Base-by-base conservation (phyloP, 2,329 filamentous ascomycete species). In the Fusarium torulosum region DNA sequence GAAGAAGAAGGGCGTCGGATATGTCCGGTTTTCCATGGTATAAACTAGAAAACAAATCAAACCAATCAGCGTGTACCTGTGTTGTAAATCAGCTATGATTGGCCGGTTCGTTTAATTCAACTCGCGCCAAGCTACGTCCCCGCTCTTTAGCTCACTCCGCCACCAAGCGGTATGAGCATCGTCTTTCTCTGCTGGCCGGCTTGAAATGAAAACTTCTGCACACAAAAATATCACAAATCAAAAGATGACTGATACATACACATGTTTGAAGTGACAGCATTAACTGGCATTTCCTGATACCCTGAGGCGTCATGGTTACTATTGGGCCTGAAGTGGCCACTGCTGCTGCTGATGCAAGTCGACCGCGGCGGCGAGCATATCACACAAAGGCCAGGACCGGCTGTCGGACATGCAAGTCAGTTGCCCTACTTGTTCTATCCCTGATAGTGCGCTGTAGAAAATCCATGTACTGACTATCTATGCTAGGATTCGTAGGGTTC, bases 361-460 rank as follows among this genome's bases (percentile, higher is more conserved):
- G n/a, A 19, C 31, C 6, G 3, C 10, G 27, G 8, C 14, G 21
- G 3, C 52, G 52, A 14, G 40, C 6, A 5, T 44, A 57, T 23
- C 49, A 57, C 4, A 37, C 2, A 2, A 55, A 57, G 10, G 17
- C 15, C 1, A 55, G 20, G 6, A 44, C 49, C 0, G 54, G 54
- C 0, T 57, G 54, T 1, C 19, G 9, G 1, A 57, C 49, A 8
- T 57, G 54, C 17, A 55, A 20, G 54, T 54, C 7, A 54, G 52
- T 50, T 20, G 11, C n/a, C 19, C 19, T 45, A 8, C 27, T 21
- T 8, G 4, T 13, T 31, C 6, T 10, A 31, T 31, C 29, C 13
- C 13, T 4, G 29, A 31, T 14, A 13, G 6, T 31, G 4, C 11
- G 11, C 29, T 14, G 29, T 6, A 31, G 11, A 14, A 3, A 35